phyloP scores from a whole-genome alignment of 2,329 filamentous ascomycete genomes.

The Colletotrichum godetiae region DNA sequence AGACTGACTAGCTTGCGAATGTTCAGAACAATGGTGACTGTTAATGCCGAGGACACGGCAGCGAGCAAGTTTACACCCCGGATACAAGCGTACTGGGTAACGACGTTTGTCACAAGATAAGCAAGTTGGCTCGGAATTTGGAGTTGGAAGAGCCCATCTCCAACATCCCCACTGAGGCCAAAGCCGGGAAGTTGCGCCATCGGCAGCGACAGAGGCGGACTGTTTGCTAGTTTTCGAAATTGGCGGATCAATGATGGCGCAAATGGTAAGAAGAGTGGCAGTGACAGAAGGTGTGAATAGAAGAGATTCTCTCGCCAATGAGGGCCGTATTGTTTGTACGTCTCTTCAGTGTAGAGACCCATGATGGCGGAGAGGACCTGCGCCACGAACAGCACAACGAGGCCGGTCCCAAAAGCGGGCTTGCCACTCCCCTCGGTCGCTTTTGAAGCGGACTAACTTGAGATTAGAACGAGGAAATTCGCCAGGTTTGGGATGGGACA shows the following conservation, averaged over 20 bases:
- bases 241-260: slow-evolving; percentile 72
- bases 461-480: not conserved
- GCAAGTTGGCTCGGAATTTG: slow-evolving; percentile 76
- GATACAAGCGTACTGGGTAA: slow-evolving; percentile 96
- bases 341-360: slow-evolving; percentile 93
- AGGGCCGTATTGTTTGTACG: slow-evolving; percentile 85
- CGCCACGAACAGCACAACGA: slow-evolving; percentile 85
- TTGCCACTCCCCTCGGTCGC: slow-evolving; percentile 34
- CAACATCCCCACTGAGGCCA: slow-evolving; percentile 50
- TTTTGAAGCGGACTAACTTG: slow-evolving; percentile 4
- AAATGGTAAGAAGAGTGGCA: slow-evolving; percentile 82
- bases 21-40: slow-evolving; percentile 96
- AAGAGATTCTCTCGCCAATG: slow-evolving; percentile 97
- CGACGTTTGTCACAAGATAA: slow-evolving; percentile 79
- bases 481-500: not conserved
- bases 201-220: slow-evolving; percentile 66
- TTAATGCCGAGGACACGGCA: slow-evolving; percentile 88
- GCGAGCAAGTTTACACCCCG: slow-evolving; percentile 95
- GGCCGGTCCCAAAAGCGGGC: slow-evolving; percentile 72
- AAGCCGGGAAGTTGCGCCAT: slow-evolving; percentile 39
- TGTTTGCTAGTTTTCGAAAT: slow-evolving; percentile 71
- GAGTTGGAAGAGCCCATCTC: slow-evolving; percentile 50
- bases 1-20: slow-evolving; percentile 94
- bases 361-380: slow-evolving; percentile 93
- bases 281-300: slow-evolving; percentile 83